Evolutionary conservation across 805 yeast genomes (phyloP).

Genomic region (Lipomyces spencermartinsiae): DNA sequence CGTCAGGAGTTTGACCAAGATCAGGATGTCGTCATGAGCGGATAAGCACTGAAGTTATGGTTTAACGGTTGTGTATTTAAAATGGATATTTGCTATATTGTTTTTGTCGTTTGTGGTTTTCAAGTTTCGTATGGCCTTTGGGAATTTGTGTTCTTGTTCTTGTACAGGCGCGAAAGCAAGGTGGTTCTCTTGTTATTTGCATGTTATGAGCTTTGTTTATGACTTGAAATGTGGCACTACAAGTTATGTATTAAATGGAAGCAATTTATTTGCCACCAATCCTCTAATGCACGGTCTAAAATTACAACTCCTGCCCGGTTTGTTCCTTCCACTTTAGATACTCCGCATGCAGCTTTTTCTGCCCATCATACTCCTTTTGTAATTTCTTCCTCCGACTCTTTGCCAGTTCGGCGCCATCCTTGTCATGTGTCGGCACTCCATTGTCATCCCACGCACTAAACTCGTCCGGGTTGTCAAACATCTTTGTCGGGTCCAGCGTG

Average conservation of each 20-base stretch:
- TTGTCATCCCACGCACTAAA: slow-evolving; percentile 82
- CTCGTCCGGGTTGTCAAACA: slow-evolving; percentile 62
- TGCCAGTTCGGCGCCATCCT: slow-evolving; percentile 79
- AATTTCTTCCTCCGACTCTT: slow-evolving; percentile 88
- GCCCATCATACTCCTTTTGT: slow-evolving; percentile 75
- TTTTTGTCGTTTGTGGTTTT: background rate
- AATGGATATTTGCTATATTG: slow-evolving; percentile 1
- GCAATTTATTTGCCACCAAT: background rate
- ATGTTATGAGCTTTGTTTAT: slow-evolving; percentile 1
- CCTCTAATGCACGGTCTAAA: background rate
- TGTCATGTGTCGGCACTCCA: slow-evolving; percentile 81
- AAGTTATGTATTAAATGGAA: background rate
- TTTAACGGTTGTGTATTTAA: background rate
- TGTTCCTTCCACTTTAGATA: slow-evolving; percentile 46
- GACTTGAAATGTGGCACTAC: background rate
- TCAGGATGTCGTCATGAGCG: background rate
- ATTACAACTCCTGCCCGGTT: slow-evolving; percentile 12
- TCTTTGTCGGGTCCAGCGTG: slow-evolving; percentile 67
- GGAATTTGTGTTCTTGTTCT: background rate
- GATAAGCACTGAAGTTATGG: background rate
- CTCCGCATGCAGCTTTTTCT: slow-evolving; percentile 80
- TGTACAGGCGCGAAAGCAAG: background rate
- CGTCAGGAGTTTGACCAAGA: background rate
- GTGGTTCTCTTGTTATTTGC: background rate
- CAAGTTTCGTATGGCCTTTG: background rate